Evolutionary conservation across 2,329 filamentous ascomycete genomes (phyloP).

Genomic region (Hymenotorrendiella dingleyae): DNA sequence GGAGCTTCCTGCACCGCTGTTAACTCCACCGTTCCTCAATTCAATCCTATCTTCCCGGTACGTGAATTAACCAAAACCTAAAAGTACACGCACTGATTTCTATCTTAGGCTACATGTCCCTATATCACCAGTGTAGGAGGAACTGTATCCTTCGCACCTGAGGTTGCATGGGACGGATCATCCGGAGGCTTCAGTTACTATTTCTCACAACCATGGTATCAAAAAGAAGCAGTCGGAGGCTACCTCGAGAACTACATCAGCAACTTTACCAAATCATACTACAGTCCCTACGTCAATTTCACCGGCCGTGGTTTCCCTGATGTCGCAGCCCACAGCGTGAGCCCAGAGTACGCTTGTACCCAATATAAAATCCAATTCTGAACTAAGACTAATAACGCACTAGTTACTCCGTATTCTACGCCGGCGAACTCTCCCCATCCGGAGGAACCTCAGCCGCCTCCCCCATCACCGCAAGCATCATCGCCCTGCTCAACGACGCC

Average conservation of each 20-base stretch:
- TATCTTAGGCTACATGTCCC: slow-evolving; percentile 59
- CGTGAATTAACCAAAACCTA: too few species aligned
- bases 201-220: slow-evolving; percentile 42
- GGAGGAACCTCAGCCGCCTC: slow-evolving; percentile 50
- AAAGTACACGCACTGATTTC: too few species aligned
- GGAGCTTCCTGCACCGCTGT: slow-evolving; percentile 52
- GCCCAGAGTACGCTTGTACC: too few species aligned
- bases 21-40: slow-evolving; percentile 47
- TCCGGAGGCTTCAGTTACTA: slow-evolving; percentile 46
- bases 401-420: too few species aligned
- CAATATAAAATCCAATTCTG: too few species aligned
- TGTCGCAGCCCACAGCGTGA: slow-evolving; percentile 49
- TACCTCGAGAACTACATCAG: slow-evolving; percentile 40
- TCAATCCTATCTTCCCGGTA: slow-evolving; percentile 59
- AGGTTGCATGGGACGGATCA: slow-evolving; percentile 40
- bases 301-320: slow-evolving; percentile 49
- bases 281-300: slow-evolving; percentile 43
- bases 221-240: slow-evolving; percentile 37
- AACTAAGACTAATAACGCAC: too few species aligned
- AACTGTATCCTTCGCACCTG: slow-evolving; percentile 36
- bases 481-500: slow-evolving; percentile 58
- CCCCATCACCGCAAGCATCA: slow-evolving; percentile 51
- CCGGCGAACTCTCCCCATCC: too few species aligned
- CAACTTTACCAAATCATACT: slow-evolving; percentile 40
- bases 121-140: slow-evolving; percentile 63